Evolutionary conservation across 371 early-diverging fungal genomes (phyloP).

Genomic region (Mortierella sp.): DNA sequence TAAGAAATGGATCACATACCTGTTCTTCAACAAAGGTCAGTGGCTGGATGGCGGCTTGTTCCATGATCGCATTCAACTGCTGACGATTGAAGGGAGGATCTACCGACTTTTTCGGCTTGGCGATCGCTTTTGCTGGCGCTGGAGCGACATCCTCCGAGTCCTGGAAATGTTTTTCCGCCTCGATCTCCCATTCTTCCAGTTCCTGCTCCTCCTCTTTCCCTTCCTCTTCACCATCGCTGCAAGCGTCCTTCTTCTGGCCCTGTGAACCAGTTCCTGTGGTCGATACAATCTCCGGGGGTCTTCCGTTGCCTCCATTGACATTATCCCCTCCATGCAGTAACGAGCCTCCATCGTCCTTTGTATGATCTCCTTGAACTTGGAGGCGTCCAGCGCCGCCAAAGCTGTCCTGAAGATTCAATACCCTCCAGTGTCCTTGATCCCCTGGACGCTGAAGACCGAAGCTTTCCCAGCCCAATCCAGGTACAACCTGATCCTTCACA

Average conservation of each 20-base stretch:
- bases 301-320: neutral
- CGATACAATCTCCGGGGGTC: too few relatives aligned
- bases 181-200: slow-evolving; percentile 53
- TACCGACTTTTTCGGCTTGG: slow-evolving; percentile 21
- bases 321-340: neutral
- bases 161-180: slow-evolving; percentile 46
- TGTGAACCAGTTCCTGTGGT: too few relatives aligned
- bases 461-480: slow-evolving; percentile 36
- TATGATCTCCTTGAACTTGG: neutral
- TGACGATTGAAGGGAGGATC: slow-evolving; percentile 32
- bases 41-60: slow-evolving; percentile 44
- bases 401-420: slow-evolving; percentile 13
- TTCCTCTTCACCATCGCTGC: slow-evolving; percentile 8
- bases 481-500: slow-evolving; percentile 32
- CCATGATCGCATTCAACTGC: slow-evolving; percentile 46
- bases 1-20: too few relatives aligned
- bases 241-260: too few relatives aligned
- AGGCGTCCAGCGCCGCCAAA: neutral
- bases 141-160: slow-evolving; percentile 43
- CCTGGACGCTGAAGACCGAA: slow-evolving; percentile 10
- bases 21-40: slow-evolving; percentile 49
- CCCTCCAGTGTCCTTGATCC: slow-evolving; percentile 14
- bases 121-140: slow-evolving; percentile 20
- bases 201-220: slow-evolving; percentile 35
- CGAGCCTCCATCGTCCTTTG: neutral